phyloP scores from a whole-genome alignment of 345 rosid species.

The Noccaea bulbosa region DNA sequence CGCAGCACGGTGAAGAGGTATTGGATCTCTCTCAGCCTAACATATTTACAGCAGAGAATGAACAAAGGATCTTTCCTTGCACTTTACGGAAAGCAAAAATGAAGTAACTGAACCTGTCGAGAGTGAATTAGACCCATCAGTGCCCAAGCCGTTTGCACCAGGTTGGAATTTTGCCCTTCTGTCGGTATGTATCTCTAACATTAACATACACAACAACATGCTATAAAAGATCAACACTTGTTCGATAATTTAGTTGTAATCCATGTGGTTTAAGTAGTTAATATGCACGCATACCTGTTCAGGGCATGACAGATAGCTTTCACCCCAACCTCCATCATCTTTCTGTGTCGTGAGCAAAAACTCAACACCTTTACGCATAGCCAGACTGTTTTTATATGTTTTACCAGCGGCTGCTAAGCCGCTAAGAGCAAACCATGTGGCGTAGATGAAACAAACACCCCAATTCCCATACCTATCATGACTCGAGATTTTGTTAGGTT shows the following conservation, averaged over 20 bases:
- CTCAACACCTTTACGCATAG: conserved; percentile 50
- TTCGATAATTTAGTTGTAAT: not conserved
- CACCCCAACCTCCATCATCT: conserved; percentile 70
- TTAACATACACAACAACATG: conserved; percentile 28
- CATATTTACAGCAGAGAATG: not conserved
- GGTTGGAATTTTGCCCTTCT: conserved; percentile 52
- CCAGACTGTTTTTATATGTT: conserved; percentile 41
- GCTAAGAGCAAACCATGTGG: conserved; percentile 55
- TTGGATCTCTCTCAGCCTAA: conserved; percentile 59
- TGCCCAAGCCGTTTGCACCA: conserved; percentile 66
- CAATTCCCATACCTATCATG: conserved; percentile 50
- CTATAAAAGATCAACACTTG: not conserved
- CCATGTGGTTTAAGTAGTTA: not conserved
- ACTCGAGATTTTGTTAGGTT: not conserved
- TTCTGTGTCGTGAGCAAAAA: conserved; percentile 50
- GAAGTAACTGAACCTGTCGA: conserved; percentile 46
- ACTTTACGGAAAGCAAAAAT: not conserved
- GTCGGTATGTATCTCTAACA: conserved; percentile 54
- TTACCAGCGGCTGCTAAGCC: conserved; percentile 55
- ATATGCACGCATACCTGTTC: conserved; percentile 34
- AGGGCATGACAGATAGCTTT: conserved; percentile 64
- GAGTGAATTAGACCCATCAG: conserved; percentile 63
- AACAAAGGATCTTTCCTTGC: not conserved
- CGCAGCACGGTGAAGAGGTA: conserved; percentile 68
- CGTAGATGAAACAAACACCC: conserved; percentile 56